These are phyloP conservation scores for Pseudogymnoascus pannorum DNA, from an alignment of 2,329 filamentous ascomycete genomes.

Conservation along the genomic window DNA sequence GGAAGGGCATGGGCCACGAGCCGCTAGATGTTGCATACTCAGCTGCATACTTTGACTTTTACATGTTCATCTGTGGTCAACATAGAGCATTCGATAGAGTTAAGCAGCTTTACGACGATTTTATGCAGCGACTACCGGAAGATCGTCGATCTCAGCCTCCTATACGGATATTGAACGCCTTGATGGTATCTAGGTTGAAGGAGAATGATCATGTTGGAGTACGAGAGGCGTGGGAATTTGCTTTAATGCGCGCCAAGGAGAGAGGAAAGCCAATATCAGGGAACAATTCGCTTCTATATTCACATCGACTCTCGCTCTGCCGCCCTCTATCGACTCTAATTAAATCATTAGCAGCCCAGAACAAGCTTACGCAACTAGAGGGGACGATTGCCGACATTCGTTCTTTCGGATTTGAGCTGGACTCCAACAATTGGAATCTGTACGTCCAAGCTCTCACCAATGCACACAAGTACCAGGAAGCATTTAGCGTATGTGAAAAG, in stretches of 20 bases:
- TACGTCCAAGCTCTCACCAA: constrained; percentile 62
- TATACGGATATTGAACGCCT: constrained; percentile 48
- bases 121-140: constrained; percentile 36
- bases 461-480: constrained; percentile 52
- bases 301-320: constrained; percentile 34
- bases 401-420: constrained; percentile 62
- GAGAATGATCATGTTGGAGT: constrained; percentile 54
- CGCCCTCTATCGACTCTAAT: constrained; percentile 42
- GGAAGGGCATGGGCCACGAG: constrained; percentile 19
- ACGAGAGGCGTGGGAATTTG: constrained; percentile 57
- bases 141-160: constrained; percentile 36
- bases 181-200: constrained; percentile 61
- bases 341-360: constrained; percentile 42
- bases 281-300: constrained; percentile 17
- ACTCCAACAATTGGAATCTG: constrained; percentile 73
- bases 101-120: constrained; percentile 49
- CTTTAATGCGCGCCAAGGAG: constrained; percentile 45
- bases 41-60: constrained; percentile 41
- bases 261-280: constrained; percentile 29
- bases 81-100: constrained; percentile 40
- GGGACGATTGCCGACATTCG: constrained; percentile 43
- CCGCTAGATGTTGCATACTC: constrained; percentile 24
- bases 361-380: constrained; percentile 44
- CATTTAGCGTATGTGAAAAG: constrained; percentile 68
- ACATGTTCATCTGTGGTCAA: constrained; percentile 48